Base-by-base conservation (phyloP, 176 grass and related monocot species). In the Cymbopogon citratus region DNA sequence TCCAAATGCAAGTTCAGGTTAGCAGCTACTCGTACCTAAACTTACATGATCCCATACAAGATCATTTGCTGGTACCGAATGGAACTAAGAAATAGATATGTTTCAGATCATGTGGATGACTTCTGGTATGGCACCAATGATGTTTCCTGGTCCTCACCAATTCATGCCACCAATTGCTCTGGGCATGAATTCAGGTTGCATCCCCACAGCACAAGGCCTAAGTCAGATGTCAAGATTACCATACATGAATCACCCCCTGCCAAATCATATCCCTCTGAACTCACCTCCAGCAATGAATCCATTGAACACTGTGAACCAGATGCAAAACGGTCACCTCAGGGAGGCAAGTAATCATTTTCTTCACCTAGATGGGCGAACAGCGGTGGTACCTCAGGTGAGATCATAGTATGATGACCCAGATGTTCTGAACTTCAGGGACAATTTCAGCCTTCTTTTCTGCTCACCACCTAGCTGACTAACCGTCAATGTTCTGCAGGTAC, bases 1-100 rank as follows among this genome's bases (percentile, higher is more conserved):
- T 99, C 26, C 96, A 99, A 71, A 89, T 99, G 87, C 96, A 99
- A 91, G 76, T 95, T 88, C 96, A 98, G 95, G 95, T 94, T 45
- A 51, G 45, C 38, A 39, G 38, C 38, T 14, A 45, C 54, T 43
- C 38, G 43, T 60, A n/a, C 26, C 48, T 27, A 54, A 65, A 71
- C 21, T 59, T 54, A 63, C 63, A 71, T 66, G 66, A 31, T 24
- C 28, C 31, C 45, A 59, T 45, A 36, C 52, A n/a, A 62, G 36
- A 71, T 63, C 44, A 81, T 28, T 78, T 66, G 46, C 29, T 60
- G 13, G 52, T 54, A 44, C 41, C 44, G 19, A 80, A 6, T 43
- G 31, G 71, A 35, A 77, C 26, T 77, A 39, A 70, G 44, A 75
- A 44, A 34, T 64, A 35, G 43, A 34, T 63, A 49, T 77, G 8